Percentiles rank a stretch among this genome's conserved stretches.
Conservation (phyloP, 352 stramenopile species). For the Globisporangium lucens region DNA sequence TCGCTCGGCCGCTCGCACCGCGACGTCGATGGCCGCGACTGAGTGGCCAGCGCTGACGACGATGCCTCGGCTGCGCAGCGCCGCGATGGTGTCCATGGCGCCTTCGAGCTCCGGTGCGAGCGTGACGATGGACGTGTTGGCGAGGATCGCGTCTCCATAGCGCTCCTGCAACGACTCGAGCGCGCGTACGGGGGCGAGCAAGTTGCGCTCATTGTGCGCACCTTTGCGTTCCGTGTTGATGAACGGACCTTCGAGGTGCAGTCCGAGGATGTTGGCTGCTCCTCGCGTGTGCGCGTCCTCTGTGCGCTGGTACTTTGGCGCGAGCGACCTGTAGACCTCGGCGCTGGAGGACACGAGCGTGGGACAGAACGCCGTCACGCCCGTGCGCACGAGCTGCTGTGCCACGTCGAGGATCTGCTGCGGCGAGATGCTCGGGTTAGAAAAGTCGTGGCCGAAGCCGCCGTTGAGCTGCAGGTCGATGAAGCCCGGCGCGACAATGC, state of each 20-base stretch:
- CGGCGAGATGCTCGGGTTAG: constrained; percentile 37
- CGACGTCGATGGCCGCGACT: constrained; percentile 61
- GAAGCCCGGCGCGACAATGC: constrained; percentile 80
- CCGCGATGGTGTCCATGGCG: constrained; percentile 30
- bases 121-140: constrained; percentile 77
- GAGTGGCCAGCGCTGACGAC: constrained; percentile 79
- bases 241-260: constrained; percentile 90
- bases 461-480: constrained; percentile 91
- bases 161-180: constrained; percentile 44
- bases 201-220: constrained; percentile 65
- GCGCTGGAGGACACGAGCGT: constrained; percentile 81
- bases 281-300: constrained; percentile 26
- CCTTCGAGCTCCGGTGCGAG: constrained; percentile 84
- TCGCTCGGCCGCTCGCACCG: constrained; percentile 51
- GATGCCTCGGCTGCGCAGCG: constrained; percentile 26
- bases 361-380: constrained; percentile 86
- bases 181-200: constrained; percentile 39
- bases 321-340: constrained; percentile 54
- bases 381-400: constrained; percentile 49
- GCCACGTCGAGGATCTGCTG: constrained; percentile 48
- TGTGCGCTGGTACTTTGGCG: constrained; percentile 46
- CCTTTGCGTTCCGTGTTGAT: constrained; percentile 80
- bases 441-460: constrained; percentile 87
- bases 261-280: constrained; percentile 71
- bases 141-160: constrained; percentile 43